Base-by-base conservation (phyloP, 2,329 filamentous ascomycete species). In the Drechslerella coelobrocha region DNA sequence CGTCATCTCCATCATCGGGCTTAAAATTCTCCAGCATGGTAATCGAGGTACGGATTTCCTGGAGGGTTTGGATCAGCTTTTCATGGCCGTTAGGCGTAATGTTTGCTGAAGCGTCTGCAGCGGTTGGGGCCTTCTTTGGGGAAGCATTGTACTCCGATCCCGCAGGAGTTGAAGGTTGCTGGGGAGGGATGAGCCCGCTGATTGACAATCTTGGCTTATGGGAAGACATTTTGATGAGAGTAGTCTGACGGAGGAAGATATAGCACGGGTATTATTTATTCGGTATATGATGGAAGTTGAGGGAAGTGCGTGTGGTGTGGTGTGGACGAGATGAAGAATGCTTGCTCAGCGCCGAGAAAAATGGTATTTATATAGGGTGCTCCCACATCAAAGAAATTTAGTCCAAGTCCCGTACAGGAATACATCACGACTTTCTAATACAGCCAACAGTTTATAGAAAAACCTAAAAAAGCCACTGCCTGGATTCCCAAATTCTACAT, bases 131-230 rank as follows among this genome's bases (percentile, higher is more conserved):
- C 6, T 24, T 8, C 17, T 48, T 48, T 8, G 34, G 57, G 34
- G 48, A 34, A 19, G 37, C 9, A 48, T n/a, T 37, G 48, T 21
- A 14, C 7, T 61, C 57, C 2, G 57, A 61, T 2, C 34, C 48
- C 9, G 24, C 37, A 5, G 57, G 57, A 7, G 57, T 53, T 9
- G 34, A 53, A 8, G 48, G 57, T 19, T 61, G 57, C 34, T 61
- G 57, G n/a, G 57, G 57, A 1, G 57, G 57, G 23, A 61, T 37
- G 5, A 61, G 48, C 2, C 57, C 57, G 24, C 48, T 47, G 23
- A 45, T 45, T 4, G 57, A 61, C 34, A 54, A 48, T 24, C 48
- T 50, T 6, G 21, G 31, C 17, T 61, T 45, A 24, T 61, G 45
- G 2, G 12, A n/a, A 29, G 21, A 19, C 41, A 45, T 45, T 45